Evolutionary conservation across 164 flowering plant species (phyloP).

Genomic region (Umbellularia californica): DNA sequence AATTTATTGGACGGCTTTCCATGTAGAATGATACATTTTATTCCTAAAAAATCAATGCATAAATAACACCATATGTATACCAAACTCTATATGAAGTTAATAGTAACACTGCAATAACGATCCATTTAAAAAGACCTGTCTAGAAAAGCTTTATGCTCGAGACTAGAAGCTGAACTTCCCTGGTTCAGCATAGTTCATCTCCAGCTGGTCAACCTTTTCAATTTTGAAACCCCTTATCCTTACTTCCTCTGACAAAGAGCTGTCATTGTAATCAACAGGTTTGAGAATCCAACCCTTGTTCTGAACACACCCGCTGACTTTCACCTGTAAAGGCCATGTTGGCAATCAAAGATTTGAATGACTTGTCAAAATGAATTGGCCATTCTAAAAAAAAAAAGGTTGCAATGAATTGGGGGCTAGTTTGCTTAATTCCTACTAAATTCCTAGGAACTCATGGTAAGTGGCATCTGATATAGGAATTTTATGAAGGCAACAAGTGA

Average conservation of each 20-base stretch:
- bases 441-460: no score
- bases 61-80: not conserved
- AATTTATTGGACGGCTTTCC: no score
- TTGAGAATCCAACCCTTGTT: conserved; percentile 82
- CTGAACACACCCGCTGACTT: conserved; percentile 55
- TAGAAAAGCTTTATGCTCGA: conserved; percentile 24
- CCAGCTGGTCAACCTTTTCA: conserved; percentile 67
- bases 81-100: not conserved
- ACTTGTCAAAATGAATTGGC: not conserved
- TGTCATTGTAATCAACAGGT: conserved; percentile 62
- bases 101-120: not conserved
- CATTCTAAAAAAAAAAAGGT: not conserved
- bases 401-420: no score
- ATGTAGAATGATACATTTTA: no score
- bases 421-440: no score
- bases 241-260: conserved; percentile 61
- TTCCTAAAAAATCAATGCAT: not conserved
- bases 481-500: no score
- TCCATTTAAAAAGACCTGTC: not conserved
- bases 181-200: conserved; percentile 45
- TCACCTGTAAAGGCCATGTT: conserved; percentile 44
- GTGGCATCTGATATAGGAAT: no score
- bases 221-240: conserved; percentile 80
- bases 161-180: conserved; percentile 53
- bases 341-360: not conserved